Evolutionary conservation across 805 yeast genomes (phyloP).

Genomic region (Barnettozyma californica): DNA sequence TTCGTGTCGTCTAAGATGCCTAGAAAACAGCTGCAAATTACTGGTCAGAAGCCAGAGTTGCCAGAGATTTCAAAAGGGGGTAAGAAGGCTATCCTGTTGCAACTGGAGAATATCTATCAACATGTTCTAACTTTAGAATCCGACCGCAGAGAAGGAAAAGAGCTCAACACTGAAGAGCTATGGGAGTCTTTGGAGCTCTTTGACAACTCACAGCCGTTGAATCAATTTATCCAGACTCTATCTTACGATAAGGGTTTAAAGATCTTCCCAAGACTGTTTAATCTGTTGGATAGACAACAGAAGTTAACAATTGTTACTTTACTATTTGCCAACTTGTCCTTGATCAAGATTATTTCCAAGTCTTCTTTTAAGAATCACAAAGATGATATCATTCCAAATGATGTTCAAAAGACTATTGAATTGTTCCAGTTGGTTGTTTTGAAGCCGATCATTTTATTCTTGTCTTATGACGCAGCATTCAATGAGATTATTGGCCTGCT

Average conservation of each 20-base stretch:
- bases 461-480: conserved; percentile 71
- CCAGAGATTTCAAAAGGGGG: conserved; percentile 26
- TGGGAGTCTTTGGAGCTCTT: conserved; percentile 78
- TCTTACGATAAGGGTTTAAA: conserved; percentile 85
- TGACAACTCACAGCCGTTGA: conserved; percentile 47
- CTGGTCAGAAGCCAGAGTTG: conserved; percentile 43
- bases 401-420: conserved; percentile 57
- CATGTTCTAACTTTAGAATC: conserved; percentile 78
- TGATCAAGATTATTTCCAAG: conserved; percentile 67
- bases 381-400: conserved; percentile 46
- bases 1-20: conserved; percentile 79
- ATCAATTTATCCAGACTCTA: conserved; percentile 76
- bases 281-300: conserved; percentile 72
- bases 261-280: conserved; percentile 81
- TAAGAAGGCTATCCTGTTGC: conserved; percentile 53
- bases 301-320: conserved; percentile 71
- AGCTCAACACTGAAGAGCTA: conserved; percentile 43
- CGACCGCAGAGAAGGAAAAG: conserved; percentile 51
- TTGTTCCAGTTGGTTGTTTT: conserved; percentile 75
- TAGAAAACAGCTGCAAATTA: conserved; percentile 72
- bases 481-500: conserved; percentile 74
- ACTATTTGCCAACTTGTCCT: conserved; percentile 73
- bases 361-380: conserved; percentile 72
- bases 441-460: conserved; percentile 76
- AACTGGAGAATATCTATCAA: conserved; percentile 74